These are phyloP conservation scores for Aschersonia sp. DNA, from an alignment of 2,329 filamentous ascomycete genomes.

Conservation along the genomic window DNA sequence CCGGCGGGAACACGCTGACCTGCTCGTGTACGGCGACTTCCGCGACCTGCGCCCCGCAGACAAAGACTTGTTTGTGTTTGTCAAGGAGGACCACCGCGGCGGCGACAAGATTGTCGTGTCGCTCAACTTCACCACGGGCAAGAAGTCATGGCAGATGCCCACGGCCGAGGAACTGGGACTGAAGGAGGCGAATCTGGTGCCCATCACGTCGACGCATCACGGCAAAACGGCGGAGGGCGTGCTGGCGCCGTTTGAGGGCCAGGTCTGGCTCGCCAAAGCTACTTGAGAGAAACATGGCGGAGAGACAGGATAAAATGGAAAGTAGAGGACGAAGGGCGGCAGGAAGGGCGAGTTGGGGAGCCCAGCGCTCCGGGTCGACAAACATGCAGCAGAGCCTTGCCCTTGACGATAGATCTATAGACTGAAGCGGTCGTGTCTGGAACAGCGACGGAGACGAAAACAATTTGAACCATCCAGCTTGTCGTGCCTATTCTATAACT, in stretches of 20 bases:
- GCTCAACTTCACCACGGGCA: conserved; percentile 16
- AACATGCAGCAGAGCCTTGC: too few relatives aligned
- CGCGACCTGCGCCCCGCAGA: conserved; percentile 11
- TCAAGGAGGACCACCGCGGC: conserved; percentile 14
- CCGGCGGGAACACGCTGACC: conserved; percentile 15
- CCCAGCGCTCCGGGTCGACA: too few relatives aligned
- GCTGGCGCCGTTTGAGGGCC: conserved; percentile 16
- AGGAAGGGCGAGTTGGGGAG: too few relatives aligned
- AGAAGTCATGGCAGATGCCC: conserved; percentile 12
- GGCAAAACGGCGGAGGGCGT: conserved; percentile 6
- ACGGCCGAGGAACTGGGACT: conserved; percentile 10
- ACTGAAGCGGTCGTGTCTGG: too few relatives aligned
- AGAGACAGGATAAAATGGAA: too few relatives aligned
- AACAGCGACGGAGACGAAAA: too few relatives aligned
- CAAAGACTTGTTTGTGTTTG: conserved; percentile 12
- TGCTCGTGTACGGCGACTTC: conserved; percentile 21
- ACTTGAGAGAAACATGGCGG: neutral
- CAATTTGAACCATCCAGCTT: too few relatives aligned
- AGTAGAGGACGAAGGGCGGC: too few relatives aligned
- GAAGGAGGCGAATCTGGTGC: conserved; percentile 8
- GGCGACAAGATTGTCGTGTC: conserved; percentile 12
- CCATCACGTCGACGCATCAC: conserved; percentile 13
- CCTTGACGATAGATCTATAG: too few relatives aligned
- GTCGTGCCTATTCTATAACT: too few relatives aligned
- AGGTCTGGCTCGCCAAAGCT: conserved; percentile 11